These are phyloP conservation scores for Epithemia pelagica DNA, from an alignment of 108 stramenopile genomes.

Conservation along the genomic window DNA sequence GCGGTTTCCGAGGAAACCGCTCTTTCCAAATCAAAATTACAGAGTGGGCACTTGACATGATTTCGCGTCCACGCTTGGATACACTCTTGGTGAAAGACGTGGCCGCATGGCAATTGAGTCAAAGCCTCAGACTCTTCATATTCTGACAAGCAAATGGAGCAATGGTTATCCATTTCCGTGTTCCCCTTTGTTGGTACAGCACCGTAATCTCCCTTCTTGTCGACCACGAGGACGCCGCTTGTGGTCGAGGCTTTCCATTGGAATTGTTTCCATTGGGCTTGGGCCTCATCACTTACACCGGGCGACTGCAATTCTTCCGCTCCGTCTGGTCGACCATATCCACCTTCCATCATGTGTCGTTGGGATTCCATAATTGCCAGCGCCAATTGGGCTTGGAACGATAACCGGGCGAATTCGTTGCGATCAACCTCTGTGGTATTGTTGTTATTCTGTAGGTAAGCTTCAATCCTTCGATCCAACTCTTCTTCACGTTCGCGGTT, in stretches of 20 bases:
- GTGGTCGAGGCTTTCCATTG: constrained; percentile 4
- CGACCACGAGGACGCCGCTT: background rate
- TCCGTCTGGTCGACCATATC: constrained; percentile 9
- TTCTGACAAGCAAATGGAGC: constrained; percentile 83
- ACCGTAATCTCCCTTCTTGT: constrained; percentile 20
- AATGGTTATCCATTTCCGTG: constrained; percentile 48
- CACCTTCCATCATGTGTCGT: constrained; percentile 81
- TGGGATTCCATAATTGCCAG: constrained; percentile 84
- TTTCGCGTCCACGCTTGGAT: constrained; percentile 66
- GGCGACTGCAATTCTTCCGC: constrained; percentile 3
- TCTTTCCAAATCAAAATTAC: constrained; percentile 68
- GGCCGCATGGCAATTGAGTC: constrained; percentile 60
- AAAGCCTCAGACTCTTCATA: constrained; percentile 74
- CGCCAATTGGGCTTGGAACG: constrained; percentile 88
- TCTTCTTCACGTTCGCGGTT: constrained; percentile 70
- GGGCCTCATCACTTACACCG: constrained; percentile 72
- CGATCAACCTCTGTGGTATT: constrained; percentile 28
- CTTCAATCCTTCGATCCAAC: constrained; percentile 50
- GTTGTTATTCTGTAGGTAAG: constrained; percentile 19
- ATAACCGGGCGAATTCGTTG: constrained; percentile 55
- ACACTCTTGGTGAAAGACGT: constrained; percentile 79
- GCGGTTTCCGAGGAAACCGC: background rate
- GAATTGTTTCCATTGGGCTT: constrained; percentile 59
- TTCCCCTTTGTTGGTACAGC: constrained; percentile 20
- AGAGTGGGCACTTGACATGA: constrained; percentile 77